These are phyloP conservation scores for Breynia disticha DNA, from an alignment of 441 rosid species.

Conservation along the genomic window DNA sequence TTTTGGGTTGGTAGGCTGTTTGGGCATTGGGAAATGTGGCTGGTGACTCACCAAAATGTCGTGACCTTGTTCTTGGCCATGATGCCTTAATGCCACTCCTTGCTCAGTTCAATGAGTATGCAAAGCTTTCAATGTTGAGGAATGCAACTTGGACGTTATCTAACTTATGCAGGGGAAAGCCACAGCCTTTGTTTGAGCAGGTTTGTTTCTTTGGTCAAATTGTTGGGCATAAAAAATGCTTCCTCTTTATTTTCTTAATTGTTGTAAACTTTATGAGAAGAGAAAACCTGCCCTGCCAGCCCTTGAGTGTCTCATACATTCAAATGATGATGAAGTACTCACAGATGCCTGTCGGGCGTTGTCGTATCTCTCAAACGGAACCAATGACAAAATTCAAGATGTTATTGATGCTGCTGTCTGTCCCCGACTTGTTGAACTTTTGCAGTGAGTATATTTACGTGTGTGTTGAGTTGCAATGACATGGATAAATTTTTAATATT, in stretches of 20 bases:
- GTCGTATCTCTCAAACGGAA: slow-evolving; percentile 77
- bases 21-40: slow-evolving; percentile 92
- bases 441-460: slow-evolving; percentile 34
- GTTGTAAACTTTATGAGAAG: slow-evolving; percentile 35
- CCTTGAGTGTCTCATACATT: slow-evolving; percentile 51
- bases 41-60: slow-evolving; percentile 82
- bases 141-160: slow-evolving; percentile 93
- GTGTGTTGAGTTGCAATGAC: too few relatives aligned
- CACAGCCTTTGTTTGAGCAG: slow-evolving; percentile 72
- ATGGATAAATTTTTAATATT: too few relatives aligned
- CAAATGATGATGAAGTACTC: slow-evolving; percentile 72
- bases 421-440: slow-evolving; percentile 57
- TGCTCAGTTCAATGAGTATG: slow-evolving; percentile 58
- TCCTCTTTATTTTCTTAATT: not conserved
- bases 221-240: not conserved
- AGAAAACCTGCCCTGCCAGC: slow-evolving; percentile 48
- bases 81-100: slow-evolving; percentile 61
- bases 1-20: slow-evolving; percentile 43
- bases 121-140: slow-evolving; percentile 77
- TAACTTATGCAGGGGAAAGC: slow-evolving; percentile 82
- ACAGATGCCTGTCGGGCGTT: slow-evolving; percentile 86
- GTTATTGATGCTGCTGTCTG: slow-evolving; percentile 61
- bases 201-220: slow-evolving; percentile 19
- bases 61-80: slow-evolving; percentile 64
- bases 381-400: slow-evolving; percentile 71